Percentiles rank a stretch among this genome's conserved stretches.
These are phyloP conservation scores for Acanthamoeba healyi DNA, from an alignment of 208 protist genomes.

Conservation along the genomic window DNA sequence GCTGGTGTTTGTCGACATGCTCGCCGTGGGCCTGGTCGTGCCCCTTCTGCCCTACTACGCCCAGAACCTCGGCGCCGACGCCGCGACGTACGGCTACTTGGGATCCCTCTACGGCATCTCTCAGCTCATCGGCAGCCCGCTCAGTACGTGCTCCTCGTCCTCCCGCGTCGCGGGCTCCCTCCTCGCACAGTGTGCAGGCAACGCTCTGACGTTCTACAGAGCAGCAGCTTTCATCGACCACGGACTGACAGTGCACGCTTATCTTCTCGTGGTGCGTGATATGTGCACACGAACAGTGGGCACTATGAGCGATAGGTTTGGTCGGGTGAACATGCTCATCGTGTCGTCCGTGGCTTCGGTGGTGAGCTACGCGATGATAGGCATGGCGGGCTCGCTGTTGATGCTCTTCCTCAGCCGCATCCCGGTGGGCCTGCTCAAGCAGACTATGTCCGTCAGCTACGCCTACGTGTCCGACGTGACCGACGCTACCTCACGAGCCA, in stretches of 20 bases:
- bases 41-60: conserved; percentile 38
- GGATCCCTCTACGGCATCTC: conserved; percentile 14
- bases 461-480: conserved; percentile 44
- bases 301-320: conserved; percentile 13
- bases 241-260: neutral
- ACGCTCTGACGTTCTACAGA: neutral
- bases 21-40: conserved; percentile 19
- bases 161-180: neutral
- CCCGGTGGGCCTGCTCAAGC: conserved; percentile 2
- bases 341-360: neutral
- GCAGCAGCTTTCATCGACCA: neutral
- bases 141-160: neutral
- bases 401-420: conserved; percentile 33
- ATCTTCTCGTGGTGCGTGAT: neutral
- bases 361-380: conserved; percentile 57
- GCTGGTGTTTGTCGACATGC: conserved; percentile 58
- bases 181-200: neutral
- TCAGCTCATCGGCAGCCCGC: conserved; percentile 45
- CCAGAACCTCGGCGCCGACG: neutral
- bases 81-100: conserved; percentile 44
- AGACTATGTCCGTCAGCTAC: conserved; percentile 5
- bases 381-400: neutral
- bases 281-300: neutral
- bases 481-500: neutral
- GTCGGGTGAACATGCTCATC: conserved; percentile 15